Base-by-base conservation (phyloP, 192 early-diverging fungal species). In the Rhizophagus prolifer region DNA sequence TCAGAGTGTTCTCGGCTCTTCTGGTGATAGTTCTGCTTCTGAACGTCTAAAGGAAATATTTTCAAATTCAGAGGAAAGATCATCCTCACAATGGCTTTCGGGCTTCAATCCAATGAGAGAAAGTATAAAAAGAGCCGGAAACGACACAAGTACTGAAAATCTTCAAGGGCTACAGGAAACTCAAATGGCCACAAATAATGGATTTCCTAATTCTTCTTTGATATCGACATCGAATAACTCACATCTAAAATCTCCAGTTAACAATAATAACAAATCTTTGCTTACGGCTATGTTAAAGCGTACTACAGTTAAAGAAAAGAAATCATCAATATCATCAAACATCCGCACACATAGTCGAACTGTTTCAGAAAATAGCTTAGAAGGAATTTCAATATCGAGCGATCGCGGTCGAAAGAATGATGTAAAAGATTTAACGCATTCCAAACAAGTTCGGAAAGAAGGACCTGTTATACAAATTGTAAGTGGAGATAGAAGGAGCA, bases 271-370 rank as follows among this genome's bases (percentile, higher is more conserved):
- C 10, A 36, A 19, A 70, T 23, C 73, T n/a, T 47, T 75, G 61
- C 38, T 75, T 44, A 75, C 73, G 3, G 61, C 21, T 26, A 75
- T 75, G 73, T 30, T 75, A 25, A 58, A 25, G 47, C 16, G 73
- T 44, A 64, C 73, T 16, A 47, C 73, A 60, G 28, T 10, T 58
- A 34, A 50, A 50, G 26, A 23, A 13, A 44, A 68, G 36, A 30
- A 68, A 28, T 36, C n/a, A 28, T 36, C n/a, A 68, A 44, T n/a
- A 21, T n/a, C 26, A n/a, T 14, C 30, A 36, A 68, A 21, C 19
- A 21, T 54, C 16, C 50, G 16, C 19, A 54, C 14, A 7, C 50
- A 54, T 54, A n/a, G 2, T 54, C 14, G 50, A 7, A 54, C 50
- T 54, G 16, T 54, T 54, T 54, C 50, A 16, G 16, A 54, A 54